phyloP scores from a whole-genome alignment of 768 basidiomycete species.

The Strobilomyces echinocephalus region DNA sequence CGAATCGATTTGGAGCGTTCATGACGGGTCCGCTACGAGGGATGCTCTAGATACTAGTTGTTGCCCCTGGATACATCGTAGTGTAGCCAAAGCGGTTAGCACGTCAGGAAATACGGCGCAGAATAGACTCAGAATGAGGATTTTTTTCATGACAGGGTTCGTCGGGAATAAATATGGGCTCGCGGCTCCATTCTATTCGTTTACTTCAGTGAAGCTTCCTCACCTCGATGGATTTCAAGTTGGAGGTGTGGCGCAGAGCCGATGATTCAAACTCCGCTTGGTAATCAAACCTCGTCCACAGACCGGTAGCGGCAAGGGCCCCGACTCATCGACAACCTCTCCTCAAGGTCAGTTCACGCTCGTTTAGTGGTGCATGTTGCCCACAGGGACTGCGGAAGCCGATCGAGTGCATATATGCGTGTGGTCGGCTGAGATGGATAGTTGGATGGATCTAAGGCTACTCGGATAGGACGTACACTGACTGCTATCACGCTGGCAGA shows the following conservation, averaged over 20 bases:
- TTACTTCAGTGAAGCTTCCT: constrained; percentile 2
- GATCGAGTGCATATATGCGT: constrained; percentile 16
- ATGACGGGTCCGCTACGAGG: constrained; percentile 35
- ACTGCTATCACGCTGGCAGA: constrained; percentile 29
- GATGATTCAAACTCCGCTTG: constrained; percentile 26
- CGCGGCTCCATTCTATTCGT: constrained; percentile 33
- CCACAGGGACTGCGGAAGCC: constrained; percentile 2
- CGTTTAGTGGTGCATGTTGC: constrained; percentile 15
- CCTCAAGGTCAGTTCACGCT: constrained; percentile 64
- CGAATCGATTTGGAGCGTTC: constrained; percentile 94
- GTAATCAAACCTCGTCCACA: not conserved
- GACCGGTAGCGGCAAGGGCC: not conserved
- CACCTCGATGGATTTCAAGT: constrained; percentile 16
- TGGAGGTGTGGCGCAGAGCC: constrained; percentile 16
- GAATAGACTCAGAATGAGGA: constrained; percentile 39
- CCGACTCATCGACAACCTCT: constrained; percentile 39
- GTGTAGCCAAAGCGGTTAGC: not conserved
- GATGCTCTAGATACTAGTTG: not conserved
- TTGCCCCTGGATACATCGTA: too few relatives aligned
- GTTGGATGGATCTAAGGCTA: constrained; percentile 47
- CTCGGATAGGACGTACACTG: constrained; percentile 30
- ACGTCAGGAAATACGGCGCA: not conserved
- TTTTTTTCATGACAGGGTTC: constrained; percentile 51
- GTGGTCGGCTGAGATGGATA: constrained; percentile 30
- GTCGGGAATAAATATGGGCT: constrained; percentile 68